Percentiles rank a stretch among this genome's conserved stretches.
phyloP scores from a whole-genome alignment of 73 alveolate genomes.

The Durusdinium trenchii region DNA sequence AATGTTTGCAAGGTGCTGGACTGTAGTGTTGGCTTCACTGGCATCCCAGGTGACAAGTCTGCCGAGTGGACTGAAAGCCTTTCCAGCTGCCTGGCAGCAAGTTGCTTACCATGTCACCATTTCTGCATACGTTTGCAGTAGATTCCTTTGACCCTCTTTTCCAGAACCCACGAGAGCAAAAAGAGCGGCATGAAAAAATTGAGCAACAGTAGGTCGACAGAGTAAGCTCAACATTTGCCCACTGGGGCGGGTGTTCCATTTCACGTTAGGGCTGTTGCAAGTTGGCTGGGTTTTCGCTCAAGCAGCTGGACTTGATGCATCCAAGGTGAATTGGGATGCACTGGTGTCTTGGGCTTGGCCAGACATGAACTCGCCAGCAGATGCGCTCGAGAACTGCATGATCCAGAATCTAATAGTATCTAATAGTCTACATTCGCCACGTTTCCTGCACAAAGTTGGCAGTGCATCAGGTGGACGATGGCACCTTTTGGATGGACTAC shows the following conservation, averaged over 20 bases:
- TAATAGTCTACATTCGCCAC: background rate
- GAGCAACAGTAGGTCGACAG: background rate
- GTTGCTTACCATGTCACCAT: too few species aligned
- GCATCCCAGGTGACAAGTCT: constrained; percentile 36
- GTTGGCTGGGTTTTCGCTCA: background rate
- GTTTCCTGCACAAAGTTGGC: background rate
- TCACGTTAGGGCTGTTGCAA: background rate
- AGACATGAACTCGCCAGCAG: too few species aligned
- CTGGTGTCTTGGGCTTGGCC: constrained; percentile 34
- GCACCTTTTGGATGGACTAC: constrained; percentile 95
- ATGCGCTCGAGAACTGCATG: too few species aligned
- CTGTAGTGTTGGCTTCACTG: background rate
- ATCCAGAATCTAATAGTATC: background rate
- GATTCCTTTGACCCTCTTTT: too few species aligned
- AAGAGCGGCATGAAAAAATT: too few species aligned
- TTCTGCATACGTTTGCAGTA: too few species aligned
- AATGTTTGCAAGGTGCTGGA: too few species aligned
- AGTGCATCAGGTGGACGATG: constrained; percentile 69
- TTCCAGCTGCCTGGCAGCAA: constrained; percentile 27
- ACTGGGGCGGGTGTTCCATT: background rate
- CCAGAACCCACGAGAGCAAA: too few species aligned
- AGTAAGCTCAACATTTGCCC: background rate
- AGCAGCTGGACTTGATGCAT: background rate
- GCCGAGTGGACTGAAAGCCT: constrained; percentile 84
- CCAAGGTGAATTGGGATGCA: constrained; percentile 76